Conservation (phyloP, 306 rosid species). For the Cicer chorassanicum region DNA sequence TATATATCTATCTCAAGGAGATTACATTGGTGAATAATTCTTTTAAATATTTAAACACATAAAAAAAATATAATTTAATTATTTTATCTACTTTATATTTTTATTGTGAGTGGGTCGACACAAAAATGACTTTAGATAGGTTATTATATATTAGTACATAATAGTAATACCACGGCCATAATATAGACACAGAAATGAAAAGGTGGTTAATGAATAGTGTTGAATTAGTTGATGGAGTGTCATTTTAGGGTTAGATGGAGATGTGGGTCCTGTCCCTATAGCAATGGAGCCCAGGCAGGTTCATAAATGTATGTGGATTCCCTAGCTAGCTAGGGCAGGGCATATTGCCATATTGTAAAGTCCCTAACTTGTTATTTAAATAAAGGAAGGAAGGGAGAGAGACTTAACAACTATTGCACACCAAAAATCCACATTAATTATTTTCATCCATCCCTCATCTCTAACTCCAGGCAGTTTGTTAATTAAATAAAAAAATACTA, state of each 20-base stretch:
- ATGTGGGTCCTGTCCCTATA: slow-evolving; percentile 50
- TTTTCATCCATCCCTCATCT: too few relatives aligned
- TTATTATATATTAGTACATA: background rate
- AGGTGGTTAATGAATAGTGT: background rate
- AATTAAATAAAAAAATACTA: background rate
- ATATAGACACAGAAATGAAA: too few relatives aligned
- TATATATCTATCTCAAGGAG: too few relatives aligned
- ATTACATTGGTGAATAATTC: too few relatives aligned
- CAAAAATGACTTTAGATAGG: too few relatives aligned
- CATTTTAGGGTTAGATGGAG: slow-evolving; percentile 87
- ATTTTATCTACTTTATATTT: too few relatives aligned
- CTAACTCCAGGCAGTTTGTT: too few relatives aligned
- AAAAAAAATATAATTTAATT: too few relatives aligned
- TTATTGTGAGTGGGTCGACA: too few relatives aligned
- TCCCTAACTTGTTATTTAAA: background rate
- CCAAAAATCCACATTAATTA: background rate
- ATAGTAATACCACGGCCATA: too few relatives aligned
- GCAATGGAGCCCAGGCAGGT: slow-evolving; percentile 58
- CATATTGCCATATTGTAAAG: too few relatives aligned
- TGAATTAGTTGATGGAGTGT: slow-evolving; percentile 65
- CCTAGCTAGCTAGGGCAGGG: slow-evolving; percentile 43
- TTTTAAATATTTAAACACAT: too few relatives aligned
- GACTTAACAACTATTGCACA: slow-evolving; percentile 39
- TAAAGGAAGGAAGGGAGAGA: slow-evolving; percentile 49
- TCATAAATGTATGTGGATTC: slow-evolving; percentile 33